Conservation (phyloP, 176 grass and related monocot genomes). For the Puccinellia tenuiflora region DNA sequence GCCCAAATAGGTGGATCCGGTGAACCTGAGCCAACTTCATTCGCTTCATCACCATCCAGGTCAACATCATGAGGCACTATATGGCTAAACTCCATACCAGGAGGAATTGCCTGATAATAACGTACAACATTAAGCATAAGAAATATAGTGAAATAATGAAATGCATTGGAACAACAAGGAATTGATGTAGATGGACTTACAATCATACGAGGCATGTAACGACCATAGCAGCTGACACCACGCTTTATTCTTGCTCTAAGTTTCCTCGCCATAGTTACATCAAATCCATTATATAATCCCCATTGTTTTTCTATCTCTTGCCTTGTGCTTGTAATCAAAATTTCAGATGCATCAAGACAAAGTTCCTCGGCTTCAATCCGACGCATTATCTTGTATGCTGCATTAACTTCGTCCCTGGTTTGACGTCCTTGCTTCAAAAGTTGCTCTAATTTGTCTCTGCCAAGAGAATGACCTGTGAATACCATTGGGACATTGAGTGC, state of each 20-base stretch:
- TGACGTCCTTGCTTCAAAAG: constrained; percentile 81
- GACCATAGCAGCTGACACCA: constrained; percentile 62
- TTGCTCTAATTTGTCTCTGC: constrained; percentile 83
- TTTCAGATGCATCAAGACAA: constrained; percentile 73
- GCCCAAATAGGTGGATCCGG: constrained; percentile 57
- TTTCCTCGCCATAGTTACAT: constrained; percentile 57
- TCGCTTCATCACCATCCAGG: constrained; percentile 52
- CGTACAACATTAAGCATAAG: neutral
- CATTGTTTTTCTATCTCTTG: constrained; percentile 91
- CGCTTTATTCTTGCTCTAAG: constrained; percentile 56
- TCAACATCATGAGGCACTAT: constrained; percentile 62
- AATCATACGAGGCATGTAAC: constrained; percentile 72
- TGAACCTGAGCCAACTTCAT: constrained; percentile 41
- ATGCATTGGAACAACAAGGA: constrained; percentile 14
- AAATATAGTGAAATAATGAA: neutral
- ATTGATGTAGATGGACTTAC: constrained; percentile 44
- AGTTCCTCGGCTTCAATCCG: constrained; percentile 87
- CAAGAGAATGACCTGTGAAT: constrained; percentile 84
- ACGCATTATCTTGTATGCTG: constrained; percentile 78
- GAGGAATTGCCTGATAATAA: constrained; percentile 63
- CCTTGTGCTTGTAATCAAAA: constrained; percentile 77
- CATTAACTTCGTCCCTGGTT: constrained; percentile 70
- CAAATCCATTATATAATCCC: constrained; percentile 84
- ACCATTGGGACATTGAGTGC: constrained; percentile 88
- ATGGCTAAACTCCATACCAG: constrained; percentile 83